Evolutionary conservation across 352 stramenopile genomes (phyloP), one percentile per base, ranked within the genome.

Genomic region (Pythium brassicae): DNA sequence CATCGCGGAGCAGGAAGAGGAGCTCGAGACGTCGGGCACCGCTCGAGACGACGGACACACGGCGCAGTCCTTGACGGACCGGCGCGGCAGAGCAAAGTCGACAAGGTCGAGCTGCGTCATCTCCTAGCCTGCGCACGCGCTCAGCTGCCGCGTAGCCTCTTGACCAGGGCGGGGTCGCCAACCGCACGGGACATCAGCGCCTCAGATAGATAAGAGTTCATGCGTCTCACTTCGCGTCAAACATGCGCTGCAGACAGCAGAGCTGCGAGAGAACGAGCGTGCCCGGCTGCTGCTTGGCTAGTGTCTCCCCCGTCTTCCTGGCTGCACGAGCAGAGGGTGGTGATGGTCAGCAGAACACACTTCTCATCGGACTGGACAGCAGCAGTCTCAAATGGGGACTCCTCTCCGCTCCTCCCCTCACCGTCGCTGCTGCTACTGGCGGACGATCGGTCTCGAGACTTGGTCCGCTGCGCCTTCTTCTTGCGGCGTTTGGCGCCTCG

Each of bases 1-100:
- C 39, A 89, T 87, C 56, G 66, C 78, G 0, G 78, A 89, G 57
- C 69, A 81, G 35, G 74, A 85, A n/a, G 76, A 87, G 48, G 72
- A 84, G 27, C 47, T 50, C 17, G 62, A 57, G 22, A 44, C 53
- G 12, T 43, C 46, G 6, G 47, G 37, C 5, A n/a, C n/a, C n/a
- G 50, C 20, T 47, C 25, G 39, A 27, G 39, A 55, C 23, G 40
- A 56, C 35, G 19, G 11, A 25, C 39, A 45, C 20, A 53, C 37
- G 20, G 20, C 32, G n/a, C 47, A 50, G 26, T 57, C 57, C 17
- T 49, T 62, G 1, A 62, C 57, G 39, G 49, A 66, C 29, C 55
- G 44, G 26, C 46, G 54, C 12, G 55, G 48, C n/a, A 50, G 50
- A 20, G 26, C 40, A 25, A 64, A 59, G 40, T 42, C 51, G 23